Percentiles rank a stretch among this genome's conserved stretches.
These are phyloP conservation scores for Cicer pinnatifidum DNA, from an alignment of 306 rosid species.

Conservation along the genomic window DNA sequence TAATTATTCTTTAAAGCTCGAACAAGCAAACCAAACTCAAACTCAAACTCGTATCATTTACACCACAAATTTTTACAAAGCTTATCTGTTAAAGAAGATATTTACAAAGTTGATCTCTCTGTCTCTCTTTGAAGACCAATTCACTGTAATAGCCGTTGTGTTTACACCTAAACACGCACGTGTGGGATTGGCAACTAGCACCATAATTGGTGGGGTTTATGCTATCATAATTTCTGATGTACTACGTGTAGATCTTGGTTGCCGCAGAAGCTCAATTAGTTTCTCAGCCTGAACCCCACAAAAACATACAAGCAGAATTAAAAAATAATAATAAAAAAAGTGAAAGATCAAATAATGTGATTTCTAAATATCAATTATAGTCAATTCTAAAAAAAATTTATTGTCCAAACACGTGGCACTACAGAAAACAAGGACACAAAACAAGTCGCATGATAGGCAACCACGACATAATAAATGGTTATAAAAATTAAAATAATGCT, in stretches of 20 bases:
- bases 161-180: constrained; percentile 19
- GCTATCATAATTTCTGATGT: constrained; percentile 53
- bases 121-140: constrained; percentile 27
- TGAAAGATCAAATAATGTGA: background rate
- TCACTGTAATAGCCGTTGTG: constrained; percentile 10
- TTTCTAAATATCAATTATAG: constrained; percentile 21
- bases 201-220: constrained; percentile 28
- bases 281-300: constrained; percentile 83
- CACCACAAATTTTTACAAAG: constrained; percentile 56
- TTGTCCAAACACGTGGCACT: constrained; percentile 22
- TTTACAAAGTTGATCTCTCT: constrained; percentile 53
- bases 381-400: background rate
- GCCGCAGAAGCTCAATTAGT: constrained; percentile 89
- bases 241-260: constrained; percentile 74
- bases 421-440: background rate
- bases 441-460: background rate
- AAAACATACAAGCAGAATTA: background rate
- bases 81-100: constrained; percentile 54
- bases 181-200: constrained; percentile 16
- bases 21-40: constrained; percentile 51
- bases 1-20: constrained; percentile 21
- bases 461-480: constrained; percentile 15
- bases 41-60: constrained; percentile 45
- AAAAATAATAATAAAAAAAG: background rate
- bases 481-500: constrained; percentile 27